Base-by-base conservation (phyloP, 139 green algal species). In the Micractinium sp. region DNA sequence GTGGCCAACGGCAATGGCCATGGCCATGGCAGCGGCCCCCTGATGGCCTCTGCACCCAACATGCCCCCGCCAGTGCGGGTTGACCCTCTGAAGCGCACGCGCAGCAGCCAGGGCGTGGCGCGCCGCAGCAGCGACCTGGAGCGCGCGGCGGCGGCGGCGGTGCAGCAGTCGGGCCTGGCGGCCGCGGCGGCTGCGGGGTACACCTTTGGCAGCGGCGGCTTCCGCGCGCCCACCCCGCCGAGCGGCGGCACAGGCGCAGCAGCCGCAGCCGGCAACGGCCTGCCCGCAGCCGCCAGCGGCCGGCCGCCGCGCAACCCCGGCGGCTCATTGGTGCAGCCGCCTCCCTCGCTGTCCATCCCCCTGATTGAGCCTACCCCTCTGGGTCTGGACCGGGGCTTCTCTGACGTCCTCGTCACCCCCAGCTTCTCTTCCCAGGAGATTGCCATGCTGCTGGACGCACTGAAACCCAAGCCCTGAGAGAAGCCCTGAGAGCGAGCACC, bases 381-480 rank as follows among this genome's bases (percentile, higher is more conserved):
- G 0, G 9, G 33, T 16, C 23, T 89, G 0, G 56, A 79, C n/a
- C 4, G 41, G 0, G 33, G n/a, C 53, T 84, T 82, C 2, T 79
- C 71, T 2, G 75, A 85, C 9, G 85, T 89, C 33, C 85, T 89
- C 0, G 71, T 89, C 75, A 89, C 85, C 19, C 85, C 85, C 35
- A 75, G 47, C 73, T 89, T 89, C 19, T 84, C 85, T 35, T 77
- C 41, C 47, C 29, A 39, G 27, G 85, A 89, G 20, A 89, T 89
- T 29, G 53, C 33, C 31, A n/a, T 89, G 75, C 75, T 89, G 74
- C 81, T 89, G 3, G 85, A 89, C 9, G 77, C 76, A 0, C 82
- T 87, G 20, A 79, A 82, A 20, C 38, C 38, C 29, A 29, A n/a
- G 76, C 47, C 47, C 9, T 56, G 47, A 56, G 9, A 56, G n/a